Conservation (phyloP, 371 early-diverging fungal species). For the Rhizopus stolonifer region DNA sequence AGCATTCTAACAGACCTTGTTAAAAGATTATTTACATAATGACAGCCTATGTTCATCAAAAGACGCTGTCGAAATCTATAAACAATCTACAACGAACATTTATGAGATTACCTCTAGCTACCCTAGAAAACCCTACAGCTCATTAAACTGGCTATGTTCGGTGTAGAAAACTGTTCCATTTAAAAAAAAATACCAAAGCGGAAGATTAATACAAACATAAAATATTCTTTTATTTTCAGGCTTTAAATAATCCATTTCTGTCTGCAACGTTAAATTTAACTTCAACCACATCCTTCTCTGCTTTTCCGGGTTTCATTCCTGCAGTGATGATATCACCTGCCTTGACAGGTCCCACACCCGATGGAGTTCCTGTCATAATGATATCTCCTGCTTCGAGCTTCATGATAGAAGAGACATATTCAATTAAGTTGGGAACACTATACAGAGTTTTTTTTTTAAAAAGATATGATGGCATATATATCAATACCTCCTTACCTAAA, state of each 20-base stretch:
- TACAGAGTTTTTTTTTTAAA: too few species aligned
- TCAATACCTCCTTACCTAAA: slow-evolving; percentile 60
- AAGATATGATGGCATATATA: too few species aligned
- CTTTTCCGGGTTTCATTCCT: slow-evolving; percentile 56
- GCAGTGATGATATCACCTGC: slow-evolving; percentile 79
- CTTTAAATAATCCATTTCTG: slow-evolving; percentile 40
- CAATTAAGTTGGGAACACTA: slow-evolving; percentile 74
- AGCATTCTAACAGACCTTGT: too few species aligned
- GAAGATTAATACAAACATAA: too few species aligned
- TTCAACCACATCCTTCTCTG: slow-evolving; percentile 27
- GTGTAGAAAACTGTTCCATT: not conserved
- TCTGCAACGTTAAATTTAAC: slow-evolving; percentile 39
- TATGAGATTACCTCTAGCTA: too few species aligned
- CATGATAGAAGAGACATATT: slow-evolving; percentile 82
- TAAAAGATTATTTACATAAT: not conserved
- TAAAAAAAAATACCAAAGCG: not conserved
- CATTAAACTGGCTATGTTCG: too few species aligned
- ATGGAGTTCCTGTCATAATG: slow-evolving; percentile 82
- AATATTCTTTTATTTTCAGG: slow-evolving; percentile 6
- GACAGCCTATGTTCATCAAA: not conserved
- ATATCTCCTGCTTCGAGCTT: slow-evolving; percentile 82
- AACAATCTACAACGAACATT: too few species aligned
- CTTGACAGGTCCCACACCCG: slow-evolving; percentile 83
- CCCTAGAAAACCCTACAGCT: too few species aligned
- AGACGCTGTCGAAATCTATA: not conserved